Base-by-base conservation (phyloP, 148 eudicot species). In the Nyssa sinensis region DNA sequence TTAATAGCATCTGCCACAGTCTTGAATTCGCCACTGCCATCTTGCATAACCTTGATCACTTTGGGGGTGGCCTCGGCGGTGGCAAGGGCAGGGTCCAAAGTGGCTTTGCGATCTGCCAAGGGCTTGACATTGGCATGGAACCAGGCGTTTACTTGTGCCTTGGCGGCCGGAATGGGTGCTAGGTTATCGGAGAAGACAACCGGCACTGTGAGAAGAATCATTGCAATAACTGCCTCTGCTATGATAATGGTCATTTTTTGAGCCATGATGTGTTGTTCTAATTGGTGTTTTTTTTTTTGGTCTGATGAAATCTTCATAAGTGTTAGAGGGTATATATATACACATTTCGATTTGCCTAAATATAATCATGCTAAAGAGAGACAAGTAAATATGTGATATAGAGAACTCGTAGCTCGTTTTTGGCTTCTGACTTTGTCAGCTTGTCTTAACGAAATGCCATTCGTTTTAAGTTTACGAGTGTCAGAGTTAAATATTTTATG, bases 1-100 rank as follows among this genome's bases (percentile, higher is more conserved):
- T 84, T 74, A 21, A 94, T 37, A 7, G 98, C 98, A 0, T 84
- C 92, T 0, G 28, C 69, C 24, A 94, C 69, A 2, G 89, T 88
- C 62, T 79, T 86, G 76, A 90, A 94, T 11, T 89, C 79, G 0
- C 85, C 90, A 5, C 67, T 69, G 21, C 94, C 91, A 44, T 86
- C 87, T 31, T 74, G 55, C 30, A 72, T 65, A 14, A 94, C 94
- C 57, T 11, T 79, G 27, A 89, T 81, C 1, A 84, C 64, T 47
- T 72, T 76, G 0, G 70, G 34, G 0, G 72, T 73, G 16, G 19
- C 75, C 71, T 89, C 92, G 0, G 91, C 95, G 9, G 81, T 80
- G 13, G 28, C 84, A 4, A 91, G 58, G 49, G 60, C 78, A 3
- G 87, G 87, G 14, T 86, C 90, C 21, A 93, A 12, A 13, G 64